Conservation (phyloP, 2,329 filamentous ascomycete species). For the Trichoderma arundinaceum region DNA sequence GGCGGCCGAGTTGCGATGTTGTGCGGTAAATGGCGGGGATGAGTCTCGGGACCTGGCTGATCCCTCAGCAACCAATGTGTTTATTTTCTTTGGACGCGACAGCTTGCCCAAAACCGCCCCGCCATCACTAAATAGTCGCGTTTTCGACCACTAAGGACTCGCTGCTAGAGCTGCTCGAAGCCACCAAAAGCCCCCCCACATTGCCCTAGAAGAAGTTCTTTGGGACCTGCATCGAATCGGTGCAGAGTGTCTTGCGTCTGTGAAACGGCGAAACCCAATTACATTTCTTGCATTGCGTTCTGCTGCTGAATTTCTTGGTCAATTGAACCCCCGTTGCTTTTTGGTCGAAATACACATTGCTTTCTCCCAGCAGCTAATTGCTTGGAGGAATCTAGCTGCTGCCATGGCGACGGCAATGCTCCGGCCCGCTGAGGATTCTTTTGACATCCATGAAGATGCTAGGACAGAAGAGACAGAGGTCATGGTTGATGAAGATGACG, state of each 20-base stretch:
- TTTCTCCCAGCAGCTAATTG: neutral
- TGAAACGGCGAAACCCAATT: too few species aligned
- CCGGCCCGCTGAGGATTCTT: slow-evolving; percentile 46
- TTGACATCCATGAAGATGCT: slow-evolving; percentile 58
- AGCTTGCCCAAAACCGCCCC: slow-evolving; percentile 20
- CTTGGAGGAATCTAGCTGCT: slow-evolving; percentile 8
- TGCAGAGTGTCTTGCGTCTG: neutral
- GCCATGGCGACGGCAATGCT: slow-evolving; percentile 28
- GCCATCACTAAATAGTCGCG: slow-evolving; percentile 17
- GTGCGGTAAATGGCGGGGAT: slow-evolving; percentile 27
- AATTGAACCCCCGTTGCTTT: neutral
- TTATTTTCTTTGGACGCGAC: slow-evolving; percentile 32
- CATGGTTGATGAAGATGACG: slow-evolving; percentile 52
- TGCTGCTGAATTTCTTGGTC: neutral
- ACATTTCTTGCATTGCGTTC: too few species aligned
- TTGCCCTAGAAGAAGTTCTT: slow-evolving; percentile 21
- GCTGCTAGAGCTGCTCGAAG: slow-evolving; percentile 18
- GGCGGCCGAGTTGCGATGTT: slow-evolving; percentile 4
- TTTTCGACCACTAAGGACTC: slow-evolving; percentile 28
- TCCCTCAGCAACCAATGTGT: slow-evolving; percentile 40
- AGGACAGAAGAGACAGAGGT: slow-evolving; percentile 58
- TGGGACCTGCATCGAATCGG: slow-evolving; percentile 15
- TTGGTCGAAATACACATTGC: neutral
- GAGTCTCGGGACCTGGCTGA: slow-evolving; percentile 29
- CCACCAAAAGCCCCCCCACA: slow-evolving; percentile 28